Percentiles rank a stretch among this genome's conserved stretches.
Evolutionary conservation across 192 early-diverging fungal genomes (phyloP).

Genomic region (Gigaspora rosea): DNA sequence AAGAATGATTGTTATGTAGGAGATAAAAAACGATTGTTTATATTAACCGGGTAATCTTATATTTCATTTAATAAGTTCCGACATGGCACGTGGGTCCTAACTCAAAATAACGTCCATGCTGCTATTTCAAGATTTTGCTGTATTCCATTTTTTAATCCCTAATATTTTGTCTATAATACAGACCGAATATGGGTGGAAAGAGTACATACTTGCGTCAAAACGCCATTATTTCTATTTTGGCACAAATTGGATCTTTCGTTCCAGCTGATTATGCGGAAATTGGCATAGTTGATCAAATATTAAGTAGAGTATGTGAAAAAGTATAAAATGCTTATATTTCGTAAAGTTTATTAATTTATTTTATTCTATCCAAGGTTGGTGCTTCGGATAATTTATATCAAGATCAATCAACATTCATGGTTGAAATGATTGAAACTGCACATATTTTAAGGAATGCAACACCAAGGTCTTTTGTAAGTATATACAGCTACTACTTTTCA

Average conservation of each 20-base stretch:
- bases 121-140: too few species aligned
- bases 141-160: too few species aligned
- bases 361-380: slow-evolving; percentile 44
- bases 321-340: background rate
- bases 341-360: background rate
- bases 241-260: slow-evolving; percentile 56
- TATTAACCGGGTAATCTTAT: slow-evolving; percentile 43
- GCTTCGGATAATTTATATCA: slow-evolving; percentile 53
- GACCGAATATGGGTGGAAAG: slow-evolving; percentile 61
- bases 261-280: slow-evolving; percentile 46
- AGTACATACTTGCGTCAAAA: slow-evolving; percentile 56
- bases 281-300: slow-evolving; percentile 53
- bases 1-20: slow-evolving; percentile 59
- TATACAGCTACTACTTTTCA: background rate
- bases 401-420: slow-evolving; percentile 57
- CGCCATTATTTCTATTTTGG: slow-evolving; percentile 52
- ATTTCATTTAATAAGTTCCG: too few species aligned
- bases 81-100: background rate
- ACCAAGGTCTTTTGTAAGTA: slow-evolving; percentile 41
- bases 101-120: background rate
- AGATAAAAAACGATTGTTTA: slow-evolving; percentile 42
- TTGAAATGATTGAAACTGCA: slow-evolving; percentile 55
- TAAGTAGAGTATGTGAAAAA: slow-evolving; percentile 44
- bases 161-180: slow-evolving; percentile 15
- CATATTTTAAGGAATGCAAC: slow-evolving; percentile 50